Evolutionary conservation across 169 alveolate species (phyloP).

Genomic region (Cryptosporidium sp.): DNA sequence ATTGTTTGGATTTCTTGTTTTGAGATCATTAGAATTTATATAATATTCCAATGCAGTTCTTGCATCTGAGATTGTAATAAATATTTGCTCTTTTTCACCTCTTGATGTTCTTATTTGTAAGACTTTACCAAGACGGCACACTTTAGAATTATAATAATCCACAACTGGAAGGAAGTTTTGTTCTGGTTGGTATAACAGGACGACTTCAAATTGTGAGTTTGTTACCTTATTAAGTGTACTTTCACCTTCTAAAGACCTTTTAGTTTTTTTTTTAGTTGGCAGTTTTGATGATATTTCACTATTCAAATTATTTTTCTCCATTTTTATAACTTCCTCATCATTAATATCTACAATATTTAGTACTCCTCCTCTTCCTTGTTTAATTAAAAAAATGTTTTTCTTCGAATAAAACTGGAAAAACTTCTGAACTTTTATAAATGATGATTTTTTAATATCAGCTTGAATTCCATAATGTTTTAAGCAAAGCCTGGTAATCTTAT

Average conservation of each 20-base stretch:
- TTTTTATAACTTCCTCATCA: background rate
- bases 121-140: background rate
- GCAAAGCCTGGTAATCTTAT: slow-evolving; percentile 25
- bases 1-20: background rate
- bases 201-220: slow-evolving; percentile 10
- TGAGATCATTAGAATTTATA: slow-evolving; percentile 43
- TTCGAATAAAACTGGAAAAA: slow-evolving; percentile 39
- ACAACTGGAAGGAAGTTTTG: slow-evolving; percentile 13
- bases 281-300: background rate
- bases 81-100: slow-evolving; percentile 45
- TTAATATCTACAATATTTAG: slow-evolving; percentile 40
- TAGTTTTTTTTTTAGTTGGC: background rate
- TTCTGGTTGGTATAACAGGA: slow-evolving; percentile 33
- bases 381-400: slow-evolving; percentile 9
- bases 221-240: background rate
- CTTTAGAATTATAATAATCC: slow-evolving; percentile 13
- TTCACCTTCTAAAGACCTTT: background rate
- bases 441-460: slow-evolving; percentile 39
- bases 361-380: slow-evolving; percentile 34
- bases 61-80: slow-evolving; percentile 15
- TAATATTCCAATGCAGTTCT: slow-evolving; percentile 34
- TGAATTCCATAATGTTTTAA: slow-evolving; percentile 16
- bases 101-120: slow-evolving; percentile 25
- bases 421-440: slow-evolving; percentile 41
- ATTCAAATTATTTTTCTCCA: background rate